phyloP scores from a whole-genome alignment of 1,284 basidiomycete genomes.

The Trichosporon coremiiforme region DNA sequence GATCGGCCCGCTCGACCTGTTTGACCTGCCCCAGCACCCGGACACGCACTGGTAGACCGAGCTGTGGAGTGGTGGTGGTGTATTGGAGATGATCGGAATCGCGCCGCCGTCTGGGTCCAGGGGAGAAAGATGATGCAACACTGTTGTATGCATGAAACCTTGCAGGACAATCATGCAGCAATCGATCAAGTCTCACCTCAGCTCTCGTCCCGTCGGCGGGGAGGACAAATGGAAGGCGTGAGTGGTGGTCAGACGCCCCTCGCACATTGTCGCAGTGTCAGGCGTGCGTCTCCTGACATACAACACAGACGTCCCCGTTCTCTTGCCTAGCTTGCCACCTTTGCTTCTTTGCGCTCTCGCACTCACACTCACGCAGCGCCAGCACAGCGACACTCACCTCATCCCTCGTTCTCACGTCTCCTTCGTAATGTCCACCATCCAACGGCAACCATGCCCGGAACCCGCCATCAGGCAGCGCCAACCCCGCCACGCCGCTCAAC shows the following conservation, averaged over 20 bases:
- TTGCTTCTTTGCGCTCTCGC: not conserved
- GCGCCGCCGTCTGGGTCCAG: slow-evolving; percentile 71
- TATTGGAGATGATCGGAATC: slow-evolving; percentile 69
- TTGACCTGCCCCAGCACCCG: slow-evolving; percentile 58
- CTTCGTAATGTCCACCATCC: not conserved
- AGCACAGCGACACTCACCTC: not conserved
- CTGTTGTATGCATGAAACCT: not conserved
- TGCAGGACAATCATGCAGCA: not conserved
- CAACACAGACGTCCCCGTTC: not conserved
- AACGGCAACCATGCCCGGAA: not conserved
- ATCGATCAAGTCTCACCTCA: not conserved
- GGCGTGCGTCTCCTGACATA: not conserved
- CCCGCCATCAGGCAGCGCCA: not conserved
- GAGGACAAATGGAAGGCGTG: not conserved
- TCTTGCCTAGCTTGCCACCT: no score
- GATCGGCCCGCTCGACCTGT: slow-evolving; percentile 60
- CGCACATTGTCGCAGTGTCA: not conserved
- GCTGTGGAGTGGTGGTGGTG: slow-evolving; percentile 86
- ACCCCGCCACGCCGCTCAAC: not conserved
- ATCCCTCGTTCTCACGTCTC: not conserved
- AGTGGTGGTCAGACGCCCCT: not conserved
- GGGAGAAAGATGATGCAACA: slow-evolving; percentile 54
- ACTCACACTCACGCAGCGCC: not conserved
- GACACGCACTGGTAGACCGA: slow-evolving; percentile 57
- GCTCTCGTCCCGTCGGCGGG: no score